Percentiles rank a stretch among this genome's conserved stretches.
phyloP scores from a whole-genome alignment of 805 yeast species.

The Metschnikowia corniflorae region DNA sequence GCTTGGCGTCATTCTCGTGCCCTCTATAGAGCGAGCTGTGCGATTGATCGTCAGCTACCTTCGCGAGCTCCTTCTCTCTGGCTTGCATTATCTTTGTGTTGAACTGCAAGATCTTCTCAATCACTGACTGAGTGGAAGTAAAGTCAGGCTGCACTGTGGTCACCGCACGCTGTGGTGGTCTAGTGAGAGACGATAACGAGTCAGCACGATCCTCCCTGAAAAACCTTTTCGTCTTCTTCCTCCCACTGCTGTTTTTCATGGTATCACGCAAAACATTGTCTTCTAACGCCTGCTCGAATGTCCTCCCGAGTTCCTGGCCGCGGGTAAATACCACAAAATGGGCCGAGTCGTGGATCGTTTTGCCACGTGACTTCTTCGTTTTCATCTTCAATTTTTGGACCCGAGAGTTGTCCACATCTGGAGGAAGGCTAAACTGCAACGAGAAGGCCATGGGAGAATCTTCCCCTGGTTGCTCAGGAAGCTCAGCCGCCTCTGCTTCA shows the following conservation, averaged over 20 bases:
- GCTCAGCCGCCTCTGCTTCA: slow-evolving; percentile 8
- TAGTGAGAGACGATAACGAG: not conserved
- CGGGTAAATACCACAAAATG: slow-evolving; percentile 62
- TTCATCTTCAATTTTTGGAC: slow-evolving; percentile 6
- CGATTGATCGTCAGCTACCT: not conserved
- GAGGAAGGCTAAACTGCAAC: slow-evolving; percentile 46
- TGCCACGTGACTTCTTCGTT: slow-evolving; percentile 1
- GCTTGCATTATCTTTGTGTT: slow-evolving; percentile 9
- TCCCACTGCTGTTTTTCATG: slow-evolving; percentile 1
- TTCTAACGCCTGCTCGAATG: slow-evolving; percentile 29
- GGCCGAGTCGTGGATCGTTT: slow-evolving; percentile 21
- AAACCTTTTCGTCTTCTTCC: slow-evolving; percentile 6
- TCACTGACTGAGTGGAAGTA: slow-evolving; percentile 10
- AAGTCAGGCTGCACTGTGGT: slow-evolving; percentile 16
- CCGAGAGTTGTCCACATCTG: slow-evolving; percentile 2
- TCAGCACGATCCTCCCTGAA: slow-evolving; percentile 9
- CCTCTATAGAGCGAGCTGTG: not conserved
- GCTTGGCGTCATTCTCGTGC: not conserved
- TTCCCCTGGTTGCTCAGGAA: not conserved
- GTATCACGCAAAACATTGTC: slow-evolving; percentile 5
- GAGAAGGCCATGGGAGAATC: slow-evolving; percentile 41
- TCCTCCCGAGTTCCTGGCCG: slow-evolving; percentile 42
- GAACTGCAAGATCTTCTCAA: slow-evolving; percentile 14
- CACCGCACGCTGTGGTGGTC: slow-evolving; percentile 1
- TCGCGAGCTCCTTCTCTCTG: slow-evolving; percentile 4